Evolutionary conservation across 2,329 filamentous ascomycete species (phyloP).

Genomic region (Aspergillus sp.): DNA sequence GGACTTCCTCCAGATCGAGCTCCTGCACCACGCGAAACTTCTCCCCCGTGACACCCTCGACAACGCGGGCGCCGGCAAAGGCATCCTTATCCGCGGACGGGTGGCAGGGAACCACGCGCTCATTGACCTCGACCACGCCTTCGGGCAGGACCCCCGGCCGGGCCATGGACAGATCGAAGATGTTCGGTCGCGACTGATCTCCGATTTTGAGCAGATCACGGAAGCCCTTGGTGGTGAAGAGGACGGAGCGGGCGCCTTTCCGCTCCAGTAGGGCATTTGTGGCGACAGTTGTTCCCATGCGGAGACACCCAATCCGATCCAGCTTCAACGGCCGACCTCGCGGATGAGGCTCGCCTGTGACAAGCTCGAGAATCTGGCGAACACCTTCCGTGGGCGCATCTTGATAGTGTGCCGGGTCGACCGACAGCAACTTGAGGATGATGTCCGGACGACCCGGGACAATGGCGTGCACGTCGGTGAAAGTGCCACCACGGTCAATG

Average conservation of each 20-base stretch:
- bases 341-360: conserved; percentile 33
- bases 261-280: conserved; percentile 87
- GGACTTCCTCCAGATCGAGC: conserved; percentile 54
- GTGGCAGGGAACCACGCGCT: conserved; percentile 76
- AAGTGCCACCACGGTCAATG: conserved; percentile 41
- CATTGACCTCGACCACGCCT: conserved; percentile 78
- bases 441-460: conserved; percentile 37
- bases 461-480: conserved; percentile 39
- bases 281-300: conserved; percentile 92
- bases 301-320: conserved; percentile 54
- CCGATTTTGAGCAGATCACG: conserved; percentile 83
- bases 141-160: conserved; percentile 86
- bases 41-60: conserved; percentile 60
- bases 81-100: conserved; percentile 62
- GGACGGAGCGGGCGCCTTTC: conserved; percentile 82
- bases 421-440: conserved; percentile 40
- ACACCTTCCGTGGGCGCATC: conserved; percentile 71
- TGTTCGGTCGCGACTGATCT: conserved; percentile 83
- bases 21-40: conserved; percentile 66
- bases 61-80: conserved; percentile 63
- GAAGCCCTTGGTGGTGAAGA: conserved; percentile 86
- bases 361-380: conserved; percentile 62
- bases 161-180: conserved; percentile 83
- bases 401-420: conserved; percentile 39
- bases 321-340: conserved; percentile 34